Evolutionary conservation across 1,284 basidiomycete genomes (phyloP).

Genomic region (Ustilago lituana): DNA sequence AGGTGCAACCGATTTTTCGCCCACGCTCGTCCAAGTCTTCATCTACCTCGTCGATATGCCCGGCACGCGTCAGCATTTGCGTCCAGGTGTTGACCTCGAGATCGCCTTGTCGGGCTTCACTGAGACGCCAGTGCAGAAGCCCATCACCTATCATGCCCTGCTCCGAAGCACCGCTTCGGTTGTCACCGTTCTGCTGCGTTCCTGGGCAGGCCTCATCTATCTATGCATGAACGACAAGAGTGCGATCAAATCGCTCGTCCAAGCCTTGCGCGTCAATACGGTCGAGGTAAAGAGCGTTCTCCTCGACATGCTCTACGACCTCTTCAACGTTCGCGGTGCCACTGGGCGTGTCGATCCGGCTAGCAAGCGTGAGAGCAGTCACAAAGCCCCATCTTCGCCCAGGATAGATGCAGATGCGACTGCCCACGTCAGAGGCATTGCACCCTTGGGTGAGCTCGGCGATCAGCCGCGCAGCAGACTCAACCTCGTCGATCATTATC

Average conservation of each 20-base stretch:
- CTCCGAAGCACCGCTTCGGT: slow-evolving; percentile 81
- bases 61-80: slow-evolving; percentile 79
- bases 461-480: slow-evolving; percentile 69
- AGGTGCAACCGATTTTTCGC: slow-evolving; percentile 83
- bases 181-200: slow-evolving; percentile 81
- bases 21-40: slow-evolving; percentile 84
- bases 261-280: slow-evolving; percentile 87
- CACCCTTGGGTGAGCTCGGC: slow-evolving; percentile 37
- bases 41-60: slow-evolving; percentile 87
- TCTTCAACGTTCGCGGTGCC: slow-evolving; percentile 73
- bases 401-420: slow-evolving; percentile 5
- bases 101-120: slow-evolving; percentile 69
- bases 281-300: slow-evolving; percentile 75
- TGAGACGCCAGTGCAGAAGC: slow-evolving; percentile 85
- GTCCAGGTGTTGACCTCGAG: slow-evolving; percentile 88
- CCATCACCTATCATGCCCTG: slow-evolving; percentile 67
- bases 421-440: slow-evolving; percentile 4
- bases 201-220: slow-evolving; percentile 95
- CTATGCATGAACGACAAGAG: slow-evolving; percentile 88
- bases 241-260: slow-evolving; percentile 84
- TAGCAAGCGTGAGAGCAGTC: slow-evolving; percentile 44
- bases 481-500: slow-evolving; percentile 91
- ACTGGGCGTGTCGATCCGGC: slow-evolving; percentile 34
- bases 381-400: slow-evolving; percentile 24
- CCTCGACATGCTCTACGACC: slow-evolving; percentile 90